Conservation (phyloP, 352 stramenopile species). For the Phytophthora parvispora region DNA sequence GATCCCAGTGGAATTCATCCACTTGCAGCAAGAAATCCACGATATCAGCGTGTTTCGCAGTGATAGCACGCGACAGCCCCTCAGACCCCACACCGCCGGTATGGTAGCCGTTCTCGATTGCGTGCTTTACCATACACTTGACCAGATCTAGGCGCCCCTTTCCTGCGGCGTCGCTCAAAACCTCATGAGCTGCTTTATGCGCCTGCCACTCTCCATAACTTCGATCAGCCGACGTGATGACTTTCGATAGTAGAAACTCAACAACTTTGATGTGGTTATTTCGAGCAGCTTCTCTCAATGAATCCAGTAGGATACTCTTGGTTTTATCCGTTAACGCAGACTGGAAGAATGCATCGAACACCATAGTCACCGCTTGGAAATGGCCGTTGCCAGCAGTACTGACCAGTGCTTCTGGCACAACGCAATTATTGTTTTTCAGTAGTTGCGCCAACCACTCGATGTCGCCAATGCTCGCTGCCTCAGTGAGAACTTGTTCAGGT, state of each 20-base stretch:
- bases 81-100: not conserved
- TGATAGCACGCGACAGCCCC: not conserved
- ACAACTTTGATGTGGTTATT: not conserved
- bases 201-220: not conserved
- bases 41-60: not conserved
- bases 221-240: not conserved
- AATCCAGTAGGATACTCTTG: not conserved
- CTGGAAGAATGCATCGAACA: not conserved
- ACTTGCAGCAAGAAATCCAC: slow-evolving; percentile 1
- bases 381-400: not conserved
- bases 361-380: not conserved
- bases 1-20: not conserved
- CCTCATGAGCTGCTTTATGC: not conserved
- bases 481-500: not conserved
- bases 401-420: not conserved
- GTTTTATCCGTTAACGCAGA: not conserved
- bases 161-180: not conserved
- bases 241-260: not conserved
- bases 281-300: not conserved
- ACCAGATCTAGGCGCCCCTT: not conserved
- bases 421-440: not conserved
- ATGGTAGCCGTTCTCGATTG: not conserved
- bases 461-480: not conserved
- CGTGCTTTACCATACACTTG: not conserved
- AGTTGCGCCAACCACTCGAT: not conserved